Evolutionary conservation across 108 stramenopile species (phyloP), one percentile per base, ranked within the genome.

Genomic region (Licmophora abbreviata): DNA sequence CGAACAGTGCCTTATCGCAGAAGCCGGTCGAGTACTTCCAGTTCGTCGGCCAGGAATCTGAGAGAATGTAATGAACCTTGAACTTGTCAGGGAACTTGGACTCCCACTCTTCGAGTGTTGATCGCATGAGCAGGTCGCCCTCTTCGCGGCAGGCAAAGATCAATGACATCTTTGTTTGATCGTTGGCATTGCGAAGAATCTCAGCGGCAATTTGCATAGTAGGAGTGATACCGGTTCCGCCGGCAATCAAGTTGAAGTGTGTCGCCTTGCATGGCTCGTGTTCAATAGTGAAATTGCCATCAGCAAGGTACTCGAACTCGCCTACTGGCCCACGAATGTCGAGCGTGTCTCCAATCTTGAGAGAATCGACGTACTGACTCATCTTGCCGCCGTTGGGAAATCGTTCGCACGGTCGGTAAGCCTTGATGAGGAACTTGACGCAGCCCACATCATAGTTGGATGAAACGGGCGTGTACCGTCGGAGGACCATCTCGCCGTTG

Each of bases 391-490:
- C 98, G 17, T 78, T 58, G 15, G 96, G 97, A 76, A 96, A 97
- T 44, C 81, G 74, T 43, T 74, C 76, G 37, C 69, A 71, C 2
- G 92, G 92, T 8, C 63, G 70, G 71, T 89, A 93, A 0, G 85
- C 86, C 86, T 99, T 99, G 85, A 97, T 89, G 52, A 95, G 93
- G 64, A 99, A 95, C 65, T 99, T 97, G 27, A 97, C 93, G 44
- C 78, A 76, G 11, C 98, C 98, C 26, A 91, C 56, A 59, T 96
- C 95, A 38, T 79, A 77, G 59, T 98, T 88, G 22, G 92, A 91
- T 24, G 87, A 85, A 55, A 94, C 86, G 36, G 97, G 97, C 17
- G 97, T 98, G 67, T 98, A 98, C 28, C 88, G 69, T 36, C 93
- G 70, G 58, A 88, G 71, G 31, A 91, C 90, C 34, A 68, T 73